Percentiles rank a stretch among this genome's conserved stretches.
Conservation (phyloP, 1,284 basidiomycete genomes). For the Fistulinella staudtii region DNA sequence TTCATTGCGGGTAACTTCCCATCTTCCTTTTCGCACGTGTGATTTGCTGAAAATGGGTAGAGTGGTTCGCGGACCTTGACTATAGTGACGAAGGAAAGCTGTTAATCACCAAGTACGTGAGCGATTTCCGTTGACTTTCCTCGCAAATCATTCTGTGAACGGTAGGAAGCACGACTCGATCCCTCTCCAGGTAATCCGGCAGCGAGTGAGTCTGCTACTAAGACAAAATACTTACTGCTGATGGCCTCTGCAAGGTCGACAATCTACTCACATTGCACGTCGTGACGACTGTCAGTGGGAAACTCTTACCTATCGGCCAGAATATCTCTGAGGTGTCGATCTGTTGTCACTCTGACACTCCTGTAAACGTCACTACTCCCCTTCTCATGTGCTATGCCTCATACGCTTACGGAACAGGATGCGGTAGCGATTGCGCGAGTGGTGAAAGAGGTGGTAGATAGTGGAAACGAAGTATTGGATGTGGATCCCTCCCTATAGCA, state of each 20-base stretch:
- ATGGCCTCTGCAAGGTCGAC: slow-evolving; percentile 35
- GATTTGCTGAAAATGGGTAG: slow-evolving; percentile 27
- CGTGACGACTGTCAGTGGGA: slow-evolving; percentile 46
- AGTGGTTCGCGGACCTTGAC: slow-evolving; percentile 62
- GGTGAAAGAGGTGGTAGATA: not conserved
- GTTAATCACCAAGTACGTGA: slow-evolving; percentile 53
- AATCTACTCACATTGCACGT: slow-evolving; percentile 41
- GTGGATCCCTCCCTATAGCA: too few relatives aligned
- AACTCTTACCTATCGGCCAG: slow-evolving; percentile 40
- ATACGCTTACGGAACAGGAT: not conserved
- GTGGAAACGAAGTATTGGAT: too few relatives aligned
- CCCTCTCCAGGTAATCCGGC: slow-evolving; percentile 38
- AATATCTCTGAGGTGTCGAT: slow-evolving; percentile 52
- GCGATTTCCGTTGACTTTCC: not conserved
- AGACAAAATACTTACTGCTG: not conserved
- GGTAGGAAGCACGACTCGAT: slow-evolving; percentile 51
- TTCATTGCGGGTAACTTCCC: slow-evolving; percentile 51
- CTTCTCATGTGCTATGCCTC: not conserved
- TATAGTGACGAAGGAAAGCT: slow-evolving; percentile 52
- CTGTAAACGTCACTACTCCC: slow-evolving; percentile 37
- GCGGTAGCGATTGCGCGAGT: not conserved
- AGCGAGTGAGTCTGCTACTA: slow-evolving; percentile 37
- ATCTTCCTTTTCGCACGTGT: not conserved
- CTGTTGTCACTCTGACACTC: slow-evolving; percentile 64
- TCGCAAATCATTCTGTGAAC: not conserved